phyloP scores from a whole-genome alignment of 352 stramenopile species.

The Pythium plurisporium region DNA sequence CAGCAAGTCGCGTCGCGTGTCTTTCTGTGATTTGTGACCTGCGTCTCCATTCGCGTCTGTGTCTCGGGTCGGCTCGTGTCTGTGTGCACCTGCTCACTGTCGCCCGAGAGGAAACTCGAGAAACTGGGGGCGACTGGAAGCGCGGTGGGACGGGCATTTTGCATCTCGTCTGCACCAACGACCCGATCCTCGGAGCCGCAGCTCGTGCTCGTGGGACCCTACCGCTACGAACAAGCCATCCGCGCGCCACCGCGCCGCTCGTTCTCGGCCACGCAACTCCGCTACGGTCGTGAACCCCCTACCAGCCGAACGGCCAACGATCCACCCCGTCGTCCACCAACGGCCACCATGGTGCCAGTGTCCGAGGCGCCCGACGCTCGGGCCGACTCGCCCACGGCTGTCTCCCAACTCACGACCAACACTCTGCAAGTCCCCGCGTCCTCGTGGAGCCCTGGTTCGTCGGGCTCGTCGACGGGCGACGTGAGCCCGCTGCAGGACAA shows the following conservation, averaged over 20 bases:
- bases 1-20: background rate
- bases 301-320: background rate
- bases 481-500: background rate
- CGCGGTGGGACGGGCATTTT: conserved; percentile 11
- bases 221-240: background rate
- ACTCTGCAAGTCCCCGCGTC: no score
- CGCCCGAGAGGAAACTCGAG: background rate
- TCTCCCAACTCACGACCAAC: background rate
- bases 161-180: conserved; percentile 3
- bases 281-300: background rate
- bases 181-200: background rate
- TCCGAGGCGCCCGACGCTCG: background rate
- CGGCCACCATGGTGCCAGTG: background rate
- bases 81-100: background rate
- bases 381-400: conserved; percentile 1
- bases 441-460: background rate
- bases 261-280: background rate
- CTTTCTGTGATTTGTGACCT: background rate
- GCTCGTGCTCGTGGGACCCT: background rate
- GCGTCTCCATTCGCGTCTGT: conserved; percentile 4
- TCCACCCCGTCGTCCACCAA: background rate
- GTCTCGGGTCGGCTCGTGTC: conserved; percentile 3
- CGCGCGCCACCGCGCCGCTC: background rate
- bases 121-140: conserved; percentile 16
- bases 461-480: conserved; percentile 1